Evolutionary conservation across 1,284 basidiomycete genomes (phyloP).

Genomic region (Ceratobasidium sp.): DNA sequence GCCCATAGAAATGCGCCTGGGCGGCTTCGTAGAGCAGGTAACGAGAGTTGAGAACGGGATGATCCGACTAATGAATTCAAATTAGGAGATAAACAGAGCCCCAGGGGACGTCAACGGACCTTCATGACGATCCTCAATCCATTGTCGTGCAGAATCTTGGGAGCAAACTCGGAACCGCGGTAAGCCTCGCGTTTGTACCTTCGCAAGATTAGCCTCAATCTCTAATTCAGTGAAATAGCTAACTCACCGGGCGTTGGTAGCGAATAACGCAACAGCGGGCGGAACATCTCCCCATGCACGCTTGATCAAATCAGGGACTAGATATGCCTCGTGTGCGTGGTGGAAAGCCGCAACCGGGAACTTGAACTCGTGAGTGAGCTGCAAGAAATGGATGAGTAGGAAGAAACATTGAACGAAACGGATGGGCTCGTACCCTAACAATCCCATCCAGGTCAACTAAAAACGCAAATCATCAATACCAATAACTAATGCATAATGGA

Average conservation of each 20-base stretch:
- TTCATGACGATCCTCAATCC: constrained; percentile 81
- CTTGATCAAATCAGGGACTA: constrained; percentile 82
- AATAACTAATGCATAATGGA: constrained; percentile 44
- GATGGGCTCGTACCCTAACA: constrained; percentile 61
- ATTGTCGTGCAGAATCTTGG: constrained; percentile 76
- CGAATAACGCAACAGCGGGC: constrained; percentile 80
- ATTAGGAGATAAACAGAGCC: background rate
- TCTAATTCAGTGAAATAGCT: constrained; percentile 46
- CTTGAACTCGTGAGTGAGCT: constrained; percentile 84
- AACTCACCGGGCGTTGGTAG: constrained; percentile 62
- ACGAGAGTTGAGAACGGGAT: constrained; percentile 72
- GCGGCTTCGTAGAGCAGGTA: constrained; percentile 84
- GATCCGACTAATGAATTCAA: constrained; percentile 44
- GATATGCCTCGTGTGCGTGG: constrained; percentile 85
- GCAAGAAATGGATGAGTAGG: constrained; percentile 44
- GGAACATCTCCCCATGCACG: constrained; percentile 63
- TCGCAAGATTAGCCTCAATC: constrained; percentile 38
- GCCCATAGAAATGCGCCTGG: constrained; percentile 81
- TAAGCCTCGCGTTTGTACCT: constrained; percentile 87
- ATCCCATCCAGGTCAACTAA: constrained; percentile 75
- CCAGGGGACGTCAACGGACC: constrained; percentile 48
- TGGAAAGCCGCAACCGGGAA: constrained; percentile 84
- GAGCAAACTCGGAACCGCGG: constrained; percentile 83
- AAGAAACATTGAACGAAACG: constrained; percentile 29
- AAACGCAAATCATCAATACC: constrained; percentile 40